These are phyloP conservation scores for Postia placenta DNA, from an alignment of 768 basidiomycete species.

Conservation along the genomic window DNA sequence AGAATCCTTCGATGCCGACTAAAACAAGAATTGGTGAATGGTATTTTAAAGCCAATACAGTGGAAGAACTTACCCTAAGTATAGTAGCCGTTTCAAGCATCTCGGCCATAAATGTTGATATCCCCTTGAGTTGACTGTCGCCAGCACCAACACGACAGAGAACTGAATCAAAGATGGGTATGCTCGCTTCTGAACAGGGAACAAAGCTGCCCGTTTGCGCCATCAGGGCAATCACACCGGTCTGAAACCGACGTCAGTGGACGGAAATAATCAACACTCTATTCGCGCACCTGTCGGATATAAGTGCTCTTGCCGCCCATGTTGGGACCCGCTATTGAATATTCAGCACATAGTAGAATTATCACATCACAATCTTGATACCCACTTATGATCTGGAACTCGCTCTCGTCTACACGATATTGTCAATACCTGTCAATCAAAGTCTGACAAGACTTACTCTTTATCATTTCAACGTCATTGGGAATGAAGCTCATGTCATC, in stretches of 20 bases:
- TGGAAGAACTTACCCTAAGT: constrained; percentile 53
- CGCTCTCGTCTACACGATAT: constrained; percentile 58
- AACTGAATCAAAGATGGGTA: constrained; percentile 95
- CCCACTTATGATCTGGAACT: constrained; percentile 93
- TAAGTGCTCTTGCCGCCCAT: constrained; percentile 99
- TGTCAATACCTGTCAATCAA: not conserved
- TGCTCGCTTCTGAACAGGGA: constrained; percentile 76
- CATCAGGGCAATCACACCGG: constrained; percentile 95
- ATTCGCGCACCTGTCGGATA: constrained; percentile 66
- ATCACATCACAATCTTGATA: not conserved
- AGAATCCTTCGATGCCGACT: constrained; percentile 91
- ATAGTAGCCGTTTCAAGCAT: constrained; percentile 99
- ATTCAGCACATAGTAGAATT: not conserved
- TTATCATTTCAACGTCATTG: constrained; percentile 93
- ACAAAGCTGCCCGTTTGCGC: constrained; percentile 95
- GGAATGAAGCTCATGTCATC: constrained; percentile 94
- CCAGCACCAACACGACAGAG: constrained; percentile 95
- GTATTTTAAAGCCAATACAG: not conserved
- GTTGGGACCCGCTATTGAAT: constrained; percentile 78
- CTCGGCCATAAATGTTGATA: constrained; percentile 99
- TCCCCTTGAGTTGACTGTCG: constrained; percentile 95
- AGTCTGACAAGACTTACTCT: constrained; percentile 42
- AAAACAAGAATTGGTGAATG: constrained; percentile 1
- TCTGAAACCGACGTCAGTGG: constrained; percentile 34
- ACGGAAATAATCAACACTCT: not conserved